These are phyloP conservation scores for Lachancea sp. DNA, from an alignment of 805 yeast genomes.

Conservation along the genomic window DNA sequence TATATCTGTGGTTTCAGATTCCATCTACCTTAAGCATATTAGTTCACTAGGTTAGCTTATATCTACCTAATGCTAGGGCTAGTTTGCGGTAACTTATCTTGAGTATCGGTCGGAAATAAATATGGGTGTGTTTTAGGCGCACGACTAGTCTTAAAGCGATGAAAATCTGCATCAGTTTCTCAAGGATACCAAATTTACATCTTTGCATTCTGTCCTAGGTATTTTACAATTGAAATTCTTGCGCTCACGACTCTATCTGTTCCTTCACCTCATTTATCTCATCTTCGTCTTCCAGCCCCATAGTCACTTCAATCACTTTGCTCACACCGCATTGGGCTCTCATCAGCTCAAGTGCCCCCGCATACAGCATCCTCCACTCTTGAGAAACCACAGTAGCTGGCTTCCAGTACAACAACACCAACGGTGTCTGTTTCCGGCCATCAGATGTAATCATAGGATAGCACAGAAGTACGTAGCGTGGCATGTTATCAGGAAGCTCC, in stretches of 20 bases:
- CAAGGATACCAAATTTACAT: no score
- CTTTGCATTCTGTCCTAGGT: no score
- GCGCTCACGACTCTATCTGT: constrained; percentile 34
- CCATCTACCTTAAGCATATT: no score
- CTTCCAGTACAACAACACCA: constrained; percentile 78
- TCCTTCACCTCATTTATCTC: constrained; percentile 28
- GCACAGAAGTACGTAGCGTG: constrained; percentile 69
- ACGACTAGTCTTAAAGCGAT: no score
- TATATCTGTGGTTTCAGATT: no score
- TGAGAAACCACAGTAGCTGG: constrained; percentile 78
- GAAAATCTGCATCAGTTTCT: no score
- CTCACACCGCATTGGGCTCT: constrained; percentile 76
- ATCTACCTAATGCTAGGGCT: no score
- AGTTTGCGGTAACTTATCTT: no score
- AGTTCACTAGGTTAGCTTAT: no score
- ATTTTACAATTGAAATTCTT: no score
- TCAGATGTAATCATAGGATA: constrained; percentile 66
- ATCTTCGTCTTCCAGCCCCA: constrained; percentile 31
- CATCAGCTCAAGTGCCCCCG: constrained; percentile 80
- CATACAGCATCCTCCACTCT: constrained; percentile 79
- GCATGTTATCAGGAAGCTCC: constrained; percentile 74
- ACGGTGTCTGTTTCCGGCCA: constrained; percentile 68
- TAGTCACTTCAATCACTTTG: constrained; percentile 32
- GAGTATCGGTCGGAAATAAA: no score
- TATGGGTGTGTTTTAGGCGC: no score